Conservation (phyloP, 768 basidiomycete genomes). For the Lenzites betulinus region DNA sequence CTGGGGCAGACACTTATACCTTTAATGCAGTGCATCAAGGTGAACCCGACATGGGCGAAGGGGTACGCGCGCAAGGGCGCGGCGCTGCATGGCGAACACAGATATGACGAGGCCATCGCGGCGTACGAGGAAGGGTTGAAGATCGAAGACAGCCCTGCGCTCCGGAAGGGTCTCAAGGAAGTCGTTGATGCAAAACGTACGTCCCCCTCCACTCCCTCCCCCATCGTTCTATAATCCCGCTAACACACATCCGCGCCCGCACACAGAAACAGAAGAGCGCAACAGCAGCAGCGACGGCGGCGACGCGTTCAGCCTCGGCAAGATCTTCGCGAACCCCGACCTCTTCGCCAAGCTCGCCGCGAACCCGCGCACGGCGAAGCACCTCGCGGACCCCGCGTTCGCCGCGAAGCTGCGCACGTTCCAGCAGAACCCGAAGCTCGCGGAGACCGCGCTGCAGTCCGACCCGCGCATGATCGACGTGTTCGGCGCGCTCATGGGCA, state of each 20-base stretch:
- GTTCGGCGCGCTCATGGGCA: slow-evolving; percentile 88
- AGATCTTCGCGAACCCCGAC: slow-evolving; percentile 83
- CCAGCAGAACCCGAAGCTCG: slow-evolving; percentile 69
- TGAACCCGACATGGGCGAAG: slow-evolving; percentile 84
- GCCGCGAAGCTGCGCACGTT: slow-evolving; percentile 72
- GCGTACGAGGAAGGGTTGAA: slow-evolving; percentile 83
- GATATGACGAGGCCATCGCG: slow-evolving; percentile 81
- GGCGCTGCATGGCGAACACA: slow-evolving; percentile 80
- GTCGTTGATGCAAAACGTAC: slow-evolving; percentile 83
- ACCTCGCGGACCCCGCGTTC: slow-evolving; percentile 83
- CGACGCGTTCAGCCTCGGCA: slow-evolving; percentile 66
- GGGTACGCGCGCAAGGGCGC: slow-evolving; percentile 93
- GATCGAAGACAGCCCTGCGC: slow-evolving; percentile 77
- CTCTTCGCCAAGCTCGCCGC: slow-evolving; percentile 80
- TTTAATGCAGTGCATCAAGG: slow-evolving; percentile 64
- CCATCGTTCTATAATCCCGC: background rate
- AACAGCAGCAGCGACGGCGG: slow-evolving; percentile 39
- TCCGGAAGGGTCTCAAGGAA: slow-evolving; percentile 87
- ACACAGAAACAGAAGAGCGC: slow-evolving; percentile 40
- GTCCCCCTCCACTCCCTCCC: slow-evolving; percentile 19
- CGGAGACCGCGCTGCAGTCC: slow-evolving; percentile 50
- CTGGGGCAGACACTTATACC: background rate
- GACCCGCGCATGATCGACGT: slow-evolving; percentile 96
- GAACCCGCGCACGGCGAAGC: slow-evolving; percentile 83
- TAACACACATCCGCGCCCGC: slow-evolving; percentile 18